Conservation (phyloP, 129 eudicot genomes). For the Pulicaria dysenterica region DNA sequence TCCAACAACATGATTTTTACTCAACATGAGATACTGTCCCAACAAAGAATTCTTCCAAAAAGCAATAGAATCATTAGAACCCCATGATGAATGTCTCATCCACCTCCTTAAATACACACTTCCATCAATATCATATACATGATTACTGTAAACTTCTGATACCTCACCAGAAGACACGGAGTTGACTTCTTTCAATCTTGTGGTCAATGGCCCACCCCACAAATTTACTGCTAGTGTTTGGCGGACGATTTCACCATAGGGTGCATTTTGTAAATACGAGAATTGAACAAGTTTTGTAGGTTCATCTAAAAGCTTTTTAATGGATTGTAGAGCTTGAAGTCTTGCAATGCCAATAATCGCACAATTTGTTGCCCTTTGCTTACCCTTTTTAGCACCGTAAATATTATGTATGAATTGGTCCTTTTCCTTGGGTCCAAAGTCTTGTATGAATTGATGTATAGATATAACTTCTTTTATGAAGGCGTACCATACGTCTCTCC, state of each 20-base stretch:
- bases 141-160: slow-evolving; percentile 41
- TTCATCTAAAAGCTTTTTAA: slow-evolving; percentile 61
- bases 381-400: slow-evolving; percentile 78
- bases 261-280: slow-evolving; percentile 66
- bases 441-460: slow-evolving; percentile 57
- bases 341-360: slow-evolving; percentile 65
- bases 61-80: slow-evolving; percentile 50
- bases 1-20: slow-evolving; percentile 74
- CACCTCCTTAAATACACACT: slow-evolving; percentile 77
- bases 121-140: slow-evolving; percentile 75
- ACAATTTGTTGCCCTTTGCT: slow-evolving; percentile 45
- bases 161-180: slow-evolving; percentile 31
- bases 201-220: slow-evolving; percentile 78
- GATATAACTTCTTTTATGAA: slow-evolving; percentile 62
- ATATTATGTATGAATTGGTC: slow-evolving; percentile 54
- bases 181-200: slow-evolving; percentile 33
- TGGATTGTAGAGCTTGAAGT: slow-evolving; percentile 77
- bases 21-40: slow-evolving; percentile 55
- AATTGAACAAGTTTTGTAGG: slow-evolving; percentile 78
- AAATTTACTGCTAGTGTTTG: slow-evolving; percentile 79
- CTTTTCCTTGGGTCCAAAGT: slow-evolving; percentile 67
- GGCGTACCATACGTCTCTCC: slow-evolving; percentile 88
- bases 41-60: slow-evolving; percentile 64
- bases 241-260: slow-evolving; percentile 70
- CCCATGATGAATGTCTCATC: slow-evolving; percentile 82